Evolutionary conservation across 1,139 yeast species (phyloP), one percentile per base, ranked within the genome.

Genomic region (Yueomyces sp.): DNA sequence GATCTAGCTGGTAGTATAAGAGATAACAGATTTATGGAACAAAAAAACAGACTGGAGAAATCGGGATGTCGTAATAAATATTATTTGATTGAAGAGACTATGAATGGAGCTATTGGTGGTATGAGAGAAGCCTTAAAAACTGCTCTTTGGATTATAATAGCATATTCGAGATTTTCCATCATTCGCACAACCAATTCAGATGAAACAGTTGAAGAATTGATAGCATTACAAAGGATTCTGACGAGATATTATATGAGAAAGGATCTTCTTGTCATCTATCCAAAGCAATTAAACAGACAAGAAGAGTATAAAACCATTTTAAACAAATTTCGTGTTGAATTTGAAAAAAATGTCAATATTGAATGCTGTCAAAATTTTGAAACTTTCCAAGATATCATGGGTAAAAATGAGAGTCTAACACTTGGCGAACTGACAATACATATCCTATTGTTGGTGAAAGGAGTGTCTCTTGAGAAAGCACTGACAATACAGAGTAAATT

Each of bases 1-100:
- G 99, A 93, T 66, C 71, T 93, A 54, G 81, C 83, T 0, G 59
- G 70, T 39, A 84, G 96, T 42, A 87, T 93, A 39, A 72, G 74
- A 48, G 98, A 91, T 62, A 96, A 96, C 3, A 67, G 99, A 42
- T 89, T 77, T 51, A 67, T 70, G 47, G 98, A 91, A 58, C 99
- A 91, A 57, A 89, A 91, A 57, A 66, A 71, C 28, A 71, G 99
- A 43, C 66, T 91, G 46, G 72, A 70, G 41, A 73, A 78, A 56
- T 73, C 93, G 0, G 85, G 83, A 0, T 67, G 89, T 58, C 67
- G 68, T 32, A 73, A 82, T 50, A 74, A 80, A 38, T 81, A 78
- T 51, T 93, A 91, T 53, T 60, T 93, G 3, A 75, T 93, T n/a
- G 99, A 93, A 58, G 95, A 85, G 48, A 73, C 73, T 3, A 71